Base-by-base conservation (phyloP, 169 alveolate genomes). In the Cryptosporidium muris region DNA sequence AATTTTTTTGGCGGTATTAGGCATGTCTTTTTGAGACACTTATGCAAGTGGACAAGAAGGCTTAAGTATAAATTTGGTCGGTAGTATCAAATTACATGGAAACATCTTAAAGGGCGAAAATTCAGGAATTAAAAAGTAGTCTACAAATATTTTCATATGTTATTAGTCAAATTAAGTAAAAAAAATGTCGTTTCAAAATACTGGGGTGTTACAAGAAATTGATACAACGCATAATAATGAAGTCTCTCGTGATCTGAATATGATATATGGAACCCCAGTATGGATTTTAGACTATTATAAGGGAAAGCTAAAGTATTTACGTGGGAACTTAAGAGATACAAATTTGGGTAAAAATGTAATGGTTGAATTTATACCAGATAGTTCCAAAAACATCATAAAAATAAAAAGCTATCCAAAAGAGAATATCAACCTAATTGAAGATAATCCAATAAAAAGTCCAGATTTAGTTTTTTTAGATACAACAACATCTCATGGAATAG, bases 341-440 rank as follows among this genome's bases (percentile, higher is more conserved):
- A 74, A 74, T 74, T 62, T 74, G 11, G 85, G 85, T 60, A 63
- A 74, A 54, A 74, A 74, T 60, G 68, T 47, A n/a, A 74, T 74
- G 85, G 68, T 74, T 58, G 85, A 74, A 42, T 74, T 74, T 43
- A 36, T 9, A 1, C 60, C 85, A 43, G 47, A 43, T 58, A 74
- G 25, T 38, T 14, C 85, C 8, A 37, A 74, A 74, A 74, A 16
- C 12, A 42, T 74, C 40, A 12, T 58, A 12, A 58, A 14, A 34
- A 74, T 74, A 74, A 74, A 74, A 54, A 74, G 74, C 37, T 74
- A 74, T 47, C 63, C 85, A 48, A 74, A 74, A 12, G 42, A 74
- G n/a, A 74, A 42, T 52, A 74, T 74, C 6, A 68, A 68, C 14
- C 48, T 74, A 43, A 74, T 74, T 42, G 40, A 58, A 43, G 68